phyloP scores from a whole-genome alignment of 768 basidiomycete species.

The Cubamyces lactineus region DNA sequence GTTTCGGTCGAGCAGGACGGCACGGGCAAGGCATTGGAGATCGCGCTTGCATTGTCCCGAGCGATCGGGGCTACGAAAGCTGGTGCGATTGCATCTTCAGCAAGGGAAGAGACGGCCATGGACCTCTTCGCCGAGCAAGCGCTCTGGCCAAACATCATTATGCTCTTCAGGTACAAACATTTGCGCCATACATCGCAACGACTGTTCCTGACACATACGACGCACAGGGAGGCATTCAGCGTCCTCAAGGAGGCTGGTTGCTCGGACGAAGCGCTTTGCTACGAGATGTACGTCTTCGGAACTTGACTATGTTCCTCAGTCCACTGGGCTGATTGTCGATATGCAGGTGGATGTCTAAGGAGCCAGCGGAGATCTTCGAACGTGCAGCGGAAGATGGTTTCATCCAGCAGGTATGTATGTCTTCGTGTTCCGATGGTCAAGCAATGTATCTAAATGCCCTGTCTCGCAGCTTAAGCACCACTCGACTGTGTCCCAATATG shows the following conservation, averaged over 20 bases:
- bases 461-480: slow-evolving; percentile 57
- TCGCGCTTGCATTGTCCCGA: slow-evolving; percentile 56
- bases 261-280: slow-evolving; percentile 67
- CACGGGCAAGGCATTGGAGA: slow-evolving; percentile 47
- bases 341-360: slow-evolving; percentile 71
- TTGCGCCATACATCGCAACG: too few relatives aligned
- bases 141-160: slow-evolving; percentile 69
- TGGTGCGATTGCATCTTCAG: slow-evolving; percentile 65
- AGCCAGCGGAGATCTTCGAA: slow-evolving; percentile 71
- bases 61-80: slow-evolving; percentile 65
- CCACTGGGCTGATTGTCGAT: neutral
- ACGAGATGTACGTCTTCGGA: slow-evolving; percentile 53
- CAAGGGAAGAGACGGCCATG: slow-evolving; percentile 65
- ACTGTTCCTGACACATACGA: neutral
- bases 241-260: slow-evolving; percentile 66
- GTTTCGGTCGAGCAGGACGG: slow-evolving; percentile 68
- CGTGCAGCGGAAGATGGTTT: slow-evolving; percentile 69
- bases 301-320: neutral
- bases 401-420: slow-evolving; percentile 49
- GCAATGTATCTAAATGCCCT: too few relatives aligned
- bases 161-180: slow-evolving; percentile 52
- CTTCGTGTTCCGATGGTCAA: too few relatives aligned
- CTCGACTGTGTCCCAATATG: slow-evolving; percentile 63
- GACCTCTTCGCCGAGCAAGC: slow-evolving; percentile 68
- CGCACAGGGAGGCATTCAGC: slow-evolving; percentile 56